phyloP scores from a whole-genome alignment of 2,329 filamentous ascomycete species.

The Fusarium pseudoanthophilum region DNA sequence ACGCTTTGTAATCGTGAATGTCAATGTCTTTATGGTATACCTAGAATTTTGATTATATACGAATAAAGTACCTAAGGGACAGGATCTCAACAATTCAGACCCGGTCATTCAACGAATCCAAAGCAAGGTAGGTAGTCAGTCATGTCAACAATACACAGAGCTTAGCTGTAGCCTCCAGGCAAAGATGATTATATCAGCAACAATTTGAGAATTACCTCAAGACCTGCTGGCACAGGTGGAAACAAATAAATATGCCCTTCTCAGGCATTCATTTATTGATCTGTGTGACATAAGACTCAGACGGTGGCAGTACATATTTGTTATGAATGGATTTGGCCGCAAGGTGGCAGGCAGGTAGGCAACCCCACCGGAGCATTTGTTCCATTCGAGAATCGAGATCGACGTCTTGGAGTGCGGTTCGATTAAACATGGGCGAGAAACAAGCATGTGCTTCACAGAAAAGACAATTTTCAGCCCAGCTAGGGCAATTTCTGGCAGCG shows the following conservation, averaged over 20 bases:
- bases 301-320: background rate
- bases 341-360: background rate
- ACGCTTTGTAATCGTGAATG: background rate
- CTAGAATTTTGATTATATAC: background rate
- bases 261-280: background rate
- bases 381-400: constrained; percentile 34
- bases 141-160: background rate
- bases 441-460: constrained; percentile 27
- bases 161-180: background rate
- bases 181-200: background rate
- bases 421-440: constrained; percentile 2
- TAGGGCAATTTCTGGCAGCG: constrained; percentile 11
- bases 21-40: background rate
- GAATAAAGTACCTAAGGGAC: background rate
- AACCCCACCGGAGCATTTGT: constrained; percentile 35
- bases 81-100: background rate
- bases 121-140: background rate
- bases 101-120: background rate
- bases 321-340: background rate
- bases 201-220: background rate
- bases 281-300: background rate
- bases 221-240: background rate
- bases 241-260: background rate
- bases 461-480: background rate
- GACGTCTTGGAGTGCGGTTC: background rate